A percentile compares a stretch with the other conserved stretches of the same genome.
phyloP scores from a whole-genome alignment of 129 eudicot genomes.

The Lactuca saligna region DNA sequence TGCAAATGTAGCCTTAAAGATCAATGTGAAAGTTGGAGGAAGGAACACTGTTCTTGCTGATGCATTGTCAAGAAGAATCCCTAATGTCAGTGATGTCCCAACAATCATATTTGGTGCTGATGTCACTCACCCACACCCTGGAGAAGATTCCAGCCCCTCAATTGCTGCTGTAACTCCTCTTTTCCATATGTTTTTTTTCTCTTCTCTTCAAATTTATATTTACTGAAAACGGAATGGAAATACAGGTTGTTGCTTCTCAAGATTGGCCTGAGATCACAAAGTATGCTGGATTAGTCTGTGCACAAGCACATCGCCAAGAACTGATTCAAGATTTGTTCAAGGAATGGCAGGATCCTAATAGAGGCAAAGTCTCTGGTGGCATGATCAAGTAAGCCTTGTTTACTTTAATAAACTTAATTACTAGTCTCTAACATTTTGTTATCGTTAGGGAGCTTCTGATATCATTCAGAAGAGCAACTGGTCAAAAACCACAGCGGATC shows the following conservation, averaged over 20 bases:
- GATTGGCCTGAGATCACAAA: constrained; percentile 96
- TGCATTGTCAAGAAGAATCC: constrained; percentile 81
- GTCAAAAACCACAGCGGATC: constrained; percentile 72
- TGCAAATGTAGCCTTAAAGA: constrained; percentile 88
- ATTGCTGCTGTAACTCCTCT: constrained; percentile 76
- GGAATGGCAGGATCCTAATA: constrained; percentile 77
- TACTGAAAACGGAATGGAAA: too few species aligned
- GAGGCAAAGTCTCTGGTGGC: constrained; percentile 75
- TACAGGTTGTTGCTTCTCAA: constrained; percentile 91
- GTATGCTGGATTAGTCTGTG: constrained; percentile 89
- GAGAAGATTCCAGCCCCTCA: constrained; percentile 98
- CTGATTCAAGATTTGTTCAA: constrained; percentile 80
- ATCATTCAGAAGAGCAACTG: constrained; percentile 79
- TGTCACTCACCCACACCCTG: constrained; percentile 98
- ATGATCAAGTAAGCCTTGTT: constrained; percentile 66
- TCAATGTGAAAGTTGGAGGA: constrained; percentile 96
- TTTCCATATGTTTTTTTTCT: background rate
- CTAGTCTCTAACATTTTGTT: background rate
- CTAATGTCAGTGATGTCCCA: constrained; percentile 78
- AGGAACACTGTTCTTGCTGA: constrained; percentile 92
- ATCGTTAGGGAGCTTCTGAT: constrained; percentile 70
- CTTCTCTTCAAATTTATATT: too few species aligned
- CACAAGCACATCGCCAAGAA: constrained; percentile 94
- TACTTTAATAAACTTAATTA: background rate
- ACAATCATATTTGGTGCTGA: constrained; percentile 99